Evolutionary conservation across 1,284 basidiomycete genomes (phyloP), one percentile per base, ranked within the genome.

Genomic region (Sanghuangporus weigelae): DNA sequence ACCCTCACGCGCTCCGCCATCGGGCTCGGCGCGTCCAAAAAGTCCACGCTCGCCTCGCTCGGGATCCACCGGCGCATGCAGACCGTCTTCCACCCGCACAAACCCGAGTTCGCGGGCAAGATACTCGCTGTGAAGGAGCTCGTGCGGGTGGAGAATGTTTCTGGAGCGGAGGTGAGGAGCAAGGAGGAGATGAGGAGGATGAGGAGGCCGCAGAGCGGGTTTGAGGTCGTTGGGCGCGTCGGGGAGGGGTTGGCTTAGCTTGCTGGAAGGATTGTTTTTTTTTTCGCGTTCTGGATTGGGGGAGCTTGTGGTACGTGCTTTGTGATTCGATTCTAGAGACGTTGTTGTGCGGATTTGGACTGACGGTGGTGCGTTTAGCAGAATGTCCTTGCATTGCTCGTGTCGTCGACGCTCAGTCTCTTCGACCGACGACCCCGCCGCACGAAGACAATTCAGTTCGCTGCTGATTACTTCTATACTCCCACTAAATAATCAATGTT

Each of bases 111-210:
- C 23, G 93, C 92, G 0, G 93, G 93, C 26, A 92, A 91, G 72
- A 92, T 95, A 58, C 79, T 95, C 46, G 77, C 78, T 12, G 85
- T 95, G 63, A 95, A 95, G 79, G 93, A 95, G 77, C 77, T 95
- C 40, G 82, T 95, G n/a, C 85, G 89, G 70, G 93, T 95, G 60
- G 83, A 90, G 71, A 95, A 94, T 71, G 92, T 95, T 14, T 81
- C 86, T 0, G 76, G 76, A 38, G 78, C 80, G 39, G 77, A 80
- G 58, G 89, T 93, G 38, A 79, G 80, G 75, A 86, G 84, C 8
- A 85, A 87, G 73, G 77, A 81, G 66, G 80, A 90, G 74, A 83
- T 86, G 77, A 79, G 84, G 69, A 71, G 75, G 69, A 86, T 87
- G 68, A 78, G 90, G 69, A 84, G 79, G 73, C 81, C 89, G 6